Conservation (phyloP, 495 filamentous ascomycete species). For the Clavariopsis aquatica region DNA sequence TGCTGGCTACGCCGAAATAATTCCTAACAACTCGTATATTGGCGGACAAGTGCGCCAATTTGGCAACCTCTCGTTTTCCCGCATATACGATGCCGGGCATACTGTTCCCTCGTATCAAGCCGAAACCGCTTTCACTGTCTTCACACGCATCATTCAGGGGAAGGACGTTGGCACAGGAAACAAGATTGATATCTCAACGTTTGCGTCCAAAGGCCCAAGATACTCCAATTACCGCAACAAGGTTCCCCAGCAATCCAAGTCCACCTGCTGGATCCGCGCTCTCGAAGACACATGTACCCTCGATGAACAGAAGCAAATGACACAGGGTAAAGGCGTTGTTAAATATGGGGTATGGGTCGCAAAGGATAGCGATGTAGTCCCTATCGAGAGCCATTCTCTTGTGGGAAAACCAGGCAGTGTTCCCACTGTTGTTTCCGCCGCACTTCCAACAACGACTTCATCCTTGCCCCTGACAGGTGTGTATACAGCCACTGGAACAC, state of each 20-base stretch:
- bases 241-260: background rate
- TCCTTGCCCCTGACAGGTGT: slow-evolving; percentile 40
- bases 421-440: slow-evolving; percentile 6
- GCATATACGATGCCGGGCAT: slow-evolving; percentile 48
- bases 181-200: slow-evolving; percentile 51
- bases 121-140: slow-evolving; percentile 48
- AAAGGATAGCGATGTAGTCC: slow-evolving; percentile 47
- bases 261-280: slow-evolving; percentile 59
- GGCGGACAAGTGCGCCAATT: slow-evolving; percentile 47
- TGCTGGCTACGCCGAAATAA: slow-evolving; percentile 54
- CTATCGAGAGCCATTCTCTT: slow-evolving; percentile 42
- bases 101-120: slow-evolving; percentile 47
- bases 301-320: slow-evolving; percentile 51
- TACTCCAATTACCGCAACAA: slow-evolving; percentile 52
- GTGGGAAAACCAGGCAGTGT: slow-evolving; percentile 44
- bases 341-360: slow-evolving; percentile 57
- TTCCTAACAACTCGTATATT: slow-evolving; percentile 49
- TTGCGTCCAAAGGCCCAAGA: slow-evolving; percentile 55
- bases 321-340: slow-evolving; percentile 47
- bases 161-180: slow-evolving; percentile 50
- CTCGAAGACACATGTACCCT: slow-evolving; percentile 53
- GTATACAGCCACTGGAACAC: slow-evolving; percentile 45
- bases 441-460: slow-evolving; percentile 16
- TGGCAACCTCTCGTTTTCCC: slow-evolving; percentile 48
- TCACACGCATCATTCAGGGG: slow-evolving; percentile 44